These are phyloP conservation scores for Petrea volubilis DNA, from an alignment of 257 asterid genomes.

Conservation along the genomic window DNA sequence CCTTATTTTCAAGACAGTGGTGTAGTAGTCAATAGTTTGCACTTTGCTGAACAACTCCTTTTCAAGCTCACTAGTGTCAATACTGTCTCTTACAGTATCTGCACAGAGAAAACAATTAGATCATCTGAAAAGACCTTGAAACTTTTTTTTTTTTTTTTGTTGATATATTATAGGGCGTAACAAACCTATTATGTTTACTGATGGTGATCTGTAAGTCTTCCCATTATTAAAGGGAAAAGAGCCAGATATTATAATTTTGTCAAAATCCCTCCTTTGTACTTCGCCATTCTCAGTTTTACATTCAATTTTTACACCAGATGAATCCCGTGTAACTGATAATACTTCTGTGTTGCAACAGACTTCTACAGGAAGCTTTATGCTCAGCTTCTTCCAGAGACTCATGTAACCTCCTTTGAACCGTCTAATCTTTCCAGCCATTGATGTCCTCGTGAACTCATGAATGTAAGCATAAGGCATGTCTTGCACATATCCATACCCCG, in stretches of 20 bases:
- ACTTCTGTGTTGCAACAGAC: slow-evolving; percentile 70
- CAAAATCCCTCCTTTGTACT: slow-evolving; percentile 46
- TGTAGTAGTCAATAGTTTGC: slow-evolving; percentile 70
- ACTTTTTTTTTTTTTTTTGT: too few relatives aligned
- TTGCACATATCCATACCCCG: slow-evolving; percentile 82
- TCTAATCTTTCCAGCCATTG: slow-evolving; percentile 84
- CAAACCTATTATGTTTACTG: slow-evolving; percentile 43
- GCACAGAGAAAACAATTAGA: slow-evolving; percentile 23
- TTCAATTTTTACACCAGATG: slow-evolving; percentile 35
- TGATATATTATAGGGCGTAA: too few relatives aligned
- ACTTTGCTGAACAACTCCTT: slow-evolving; percentile 68
- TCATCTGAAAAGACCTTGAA: neutral
- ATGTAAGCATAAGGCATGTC: slow-evolving; percentile 86
- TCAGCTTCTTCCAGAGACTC: slow-evolving; percentile 68
- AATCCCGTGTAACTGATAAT: slow-evolving; percentile 44
- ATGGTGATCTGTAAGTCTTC: slow-evolving; percentile 57
- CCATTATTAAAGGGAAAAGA: slow-evolving; percentile 66
- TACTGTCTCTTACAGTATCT: slow-evolving; percentile 36
- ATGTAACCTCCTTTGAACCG: slow-evolving; percentile 80
- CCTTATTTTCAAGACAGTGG: slow-evolving; percentile 72
- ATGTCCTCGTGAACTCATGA: slow-evolving; percentile 77
- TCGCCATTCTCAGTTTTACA: slow-evolving; percentile 36
- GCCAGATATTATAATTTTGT: slow-evolving; percentile 74
- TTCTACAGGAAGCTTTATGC: slow-evolving; percentile 53
- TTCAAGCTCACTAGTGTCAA: slow-evolving; percentile 63